Percentiles rank a stretch among this genome's conserved stretches.
Evolutionary conservation across 2,329 filamentous ascomycete species (phyloP).

Genomic region (Corinectria fuckeliana): DNA sequence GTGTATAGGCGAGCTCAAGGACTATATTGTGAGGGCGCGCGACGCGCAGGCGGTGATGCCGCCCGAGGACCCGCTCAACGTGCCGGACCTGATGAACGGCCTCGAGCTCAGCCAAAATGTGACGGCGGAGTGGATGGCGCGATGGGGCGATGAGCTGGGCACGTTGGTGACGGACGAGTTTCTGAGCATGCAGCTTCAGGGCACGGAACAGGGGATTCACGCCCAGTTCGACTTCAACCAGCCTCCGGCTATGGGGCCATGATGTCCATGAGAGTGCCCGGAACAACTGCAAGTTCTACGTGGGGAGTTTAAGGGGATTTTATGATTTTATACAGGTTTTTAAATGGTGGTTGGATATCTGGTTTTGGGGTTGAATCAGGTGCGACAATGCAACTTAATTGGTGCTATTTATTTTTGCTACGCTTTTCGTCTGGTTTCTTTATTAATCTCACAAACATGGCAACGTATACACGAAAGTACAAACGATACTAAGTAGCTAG

Average conservation of each 20-base stretch:
- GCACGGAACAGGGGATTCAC: constrained; percentile 31
- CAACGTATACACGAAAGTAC: too few relatives aligned
- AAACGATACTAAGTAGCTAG: too few relatives aligned
- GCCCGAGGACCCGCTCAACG: constrained; percentile 42
- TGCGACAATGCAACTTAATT: neutral
- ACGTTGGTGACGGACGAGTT: constrained; percentile 46
- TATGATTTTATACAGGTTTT: too few relatives aligned
- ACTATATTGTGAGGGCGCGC: constrained; percentile 42
- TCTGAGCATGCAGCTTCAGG: constrained; percentile 43
- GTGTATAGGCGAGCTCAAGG: constrained; percentile 51
- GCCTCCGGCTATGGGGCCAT: constrained; percentile 11
- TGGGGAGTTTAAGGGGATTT: neutral
- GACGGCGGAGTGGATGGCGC: constrained; percentile 38
- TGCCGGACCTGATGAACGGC: constrained; percentile 44
- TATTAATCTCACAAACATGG: too few relatives aligned
- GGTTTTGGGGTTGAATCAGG: neutral
- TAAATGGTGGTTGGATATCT: neutral
- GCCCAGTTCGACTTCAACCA: constrained; percentile 43
- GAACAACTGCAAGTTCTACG: too few relatives aligned
- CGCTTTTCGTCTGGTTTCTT: too few relatives aligned
- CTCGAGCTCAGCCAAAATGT: constrained; percentile 36
- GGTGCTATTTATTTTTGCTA: too few relatives aligned
- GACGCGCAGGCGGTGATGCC: constrained; percentile 40
- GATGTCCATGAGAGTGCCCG: too few relatives aligned
- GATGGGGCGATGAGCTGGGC: constrained; percentile 40